These are phyloP conservation scores for Starmerella bacillaris DNA, from an alignment of 805 yeast species.

Conservation along the genomic window DNA sequence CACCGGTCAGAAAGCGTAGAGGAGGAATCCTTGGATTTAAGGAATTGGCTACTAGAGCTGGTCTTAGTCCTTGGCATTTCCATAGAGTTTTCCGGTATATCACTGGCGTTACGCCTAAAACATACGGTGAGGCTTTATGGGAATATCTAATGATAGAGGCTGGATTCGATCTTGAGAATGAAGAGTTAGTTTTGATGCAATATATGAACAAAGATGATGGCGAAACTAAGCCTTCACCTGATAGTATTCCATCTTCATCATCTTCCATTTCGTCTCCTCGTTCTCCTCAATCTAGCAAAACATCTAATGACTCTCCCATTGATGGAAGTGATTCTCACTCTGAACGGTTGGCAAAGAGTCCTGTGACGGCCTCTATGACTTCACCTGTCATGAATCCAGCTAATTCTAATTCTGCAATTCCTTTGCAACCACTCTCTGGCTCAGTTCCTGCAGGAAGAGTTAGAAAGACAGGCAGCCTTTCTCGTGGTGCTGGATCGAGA, in stretches of 20 bases:
- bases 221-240: not conserved
- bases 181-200: conserved; percentile 8
- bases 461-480: conserved; percentile 10
- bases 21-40: conserved; percentile 39
- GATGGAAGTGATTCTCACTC: not conserved
- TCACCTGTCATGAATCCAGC: too few species aligned
- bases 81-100: conserved; percentile 77
- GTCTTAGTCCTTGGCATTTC: conserved; percentile 80
- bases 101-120: conserved; percentile 74
- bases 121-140: conserved; percentile 70
- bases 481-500: conserved; percentile 12
- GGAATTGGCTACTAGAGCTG: conserved; percentile 70
- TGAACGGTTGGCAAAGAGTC: too few species aligned
- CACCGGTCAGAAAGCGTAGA: conserved; percentile 22
- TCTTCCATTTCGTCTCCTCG: not conserved
- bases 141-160: conserved; percentile 17
- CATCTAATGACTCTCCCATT: not conserved
- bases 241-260: too few species aligned
- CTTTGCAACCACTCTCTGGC: conserved; percentile 9
- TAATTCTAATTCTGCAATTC: too few species aligned
- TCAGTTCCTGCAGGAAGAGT: conserved; percentile 11
- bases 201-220: not conserved
- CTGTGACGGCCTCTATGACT: too few species aligned
- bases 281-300: not conserved
- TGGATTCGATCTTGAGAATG: conserved; percentile 17